These are phyloP conservation scores for Shiraia bambusicola DNA, from an alignment of 2,329 filamentous ascomycete species.

Conservation along the genomic window DNA sequence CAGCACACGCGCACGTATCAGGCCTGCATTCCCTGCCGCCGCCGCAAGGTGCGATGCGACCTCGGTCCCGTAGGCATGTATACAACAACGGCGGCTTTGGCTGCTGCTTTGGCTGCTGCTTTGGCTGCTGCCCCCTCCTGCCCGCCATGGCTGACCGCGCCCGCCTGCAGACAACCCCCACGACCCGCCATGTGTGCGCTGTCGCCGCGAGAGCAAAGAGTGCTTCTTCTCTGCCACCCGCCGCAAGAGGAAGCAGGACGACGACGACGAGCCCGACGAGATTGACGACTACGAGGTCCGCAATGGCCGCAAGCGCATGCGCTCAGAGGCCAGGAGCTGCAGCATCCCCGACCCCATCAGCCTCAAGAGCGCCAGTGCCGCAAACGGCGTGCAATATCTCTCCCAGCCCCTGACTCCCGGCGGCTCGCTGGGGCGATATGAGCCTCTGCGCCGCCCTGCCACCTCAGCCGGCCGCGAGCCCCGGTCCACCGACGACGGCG, in stretches of 20 bases:
- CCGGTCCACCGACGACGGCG: slow-evolving; percentile 50
- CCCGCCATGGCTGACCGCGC: not conserved
- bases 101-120: too few species aligned
- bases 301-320: slow-evolving; percentile 70
- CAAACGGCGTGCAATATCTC: slow-evolving; percentile 26
- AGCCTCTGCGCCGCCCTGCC: slow-evolving; percentile 66
- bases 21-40: slow-evolving; percentile 57
- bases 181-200: slow-evolving; percentile 91
- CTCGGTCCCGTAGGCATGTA: slow-evolving; percentile 28
- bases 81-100: not conserved
- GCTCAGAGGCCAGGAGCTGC: slow-evolving; percentile 43
- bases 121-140: too few species aligned
- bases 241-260: slow-evolving; percentile 77
- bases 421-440: slow-evolving; percentile 64
- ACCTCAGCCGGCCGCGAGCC: slow-evolving; percentile 24
- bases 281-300: slow-evolving; percentile 66
- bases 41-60: slow-evolving; percentile 59
- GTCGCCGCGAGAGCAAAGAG: slow-evolving; percentile 90
- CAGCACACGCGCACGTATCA: slow-evolving; percentile 44
- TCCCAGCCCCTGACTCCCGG: slow-evolving; percentile 64
- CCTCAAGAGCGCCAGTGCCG: slow-evolving; percentile 18
- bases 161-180: slow-evolving; percentile 60
- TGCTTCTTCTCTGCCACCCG: slow-evolving; percentile 96
- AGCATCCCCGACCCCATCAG: slow-evolving; percentile 41
- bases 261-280: slow-evolving; percentile 47